Base-by-base conservation (phyloP, 2,329 filamentous ascomycete genomes). In the Didymella arachidicola region DNA sequence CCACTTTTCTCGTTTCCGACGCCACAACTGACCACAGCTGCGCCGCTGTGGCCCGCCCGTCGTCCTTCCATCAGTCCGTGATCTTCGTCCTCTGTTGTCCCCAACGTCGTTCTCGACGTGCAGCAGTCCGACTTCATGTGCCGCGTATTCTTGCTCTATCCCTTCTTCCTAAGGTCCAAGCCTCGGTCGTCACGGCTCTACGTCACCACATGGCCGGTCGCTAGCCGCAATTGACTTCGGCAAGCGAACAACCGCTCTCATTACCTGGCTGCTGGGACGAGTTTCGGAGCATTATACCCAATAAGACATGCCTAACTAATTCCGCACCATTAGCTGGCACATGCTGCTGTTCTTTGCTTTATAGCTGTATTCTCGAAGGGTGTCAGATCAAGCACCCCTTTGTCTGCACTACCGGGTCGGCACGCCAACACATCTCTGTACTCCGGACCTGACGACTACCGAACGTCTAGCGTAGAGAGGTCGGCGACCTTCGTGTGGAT, bases 181-280 rank as follows among this genome's bases (percentile, higher is more conserved):
- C 38, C 38, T 57, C 55, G 55, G 47, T 30, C 32, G 32, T 38
- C n/a, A 38, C 55, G 43, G 25, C 19, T 29, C 39, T 49, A 53
- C 44, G 55, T 49, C 55, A 58, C 27, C 38, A 44, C 54, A 26
- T 44, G 54, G 55, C 26, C 27, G 19, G 7, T 25, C 25, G 7
- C 26, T 38, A 56, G 45, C 22, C 30, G 45, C 36, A 36, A n/a
- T 16, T 25, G 32, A 50, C 25, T 26, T 30, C 39, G 50, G 44
- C 19, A 48, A 32, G 38, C 49, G 44, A 36, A 25, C 14, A 22
- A 14, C 53, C 36, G 43, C 19, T 25, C 5, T 36, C 8, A 44
- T 19, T 12, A 25, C 55, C 55, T 58, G 55, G 55, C 48, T 30
- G 22, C 38, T 48, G 55, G 55, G 8, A 47, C 4, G 8, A 52